Evolutionary conservation across 768 basidiomycete species (phyloP), one percentile per base, ranked within the genome.

Genomic region (Termitomyces sp.): DNA sequence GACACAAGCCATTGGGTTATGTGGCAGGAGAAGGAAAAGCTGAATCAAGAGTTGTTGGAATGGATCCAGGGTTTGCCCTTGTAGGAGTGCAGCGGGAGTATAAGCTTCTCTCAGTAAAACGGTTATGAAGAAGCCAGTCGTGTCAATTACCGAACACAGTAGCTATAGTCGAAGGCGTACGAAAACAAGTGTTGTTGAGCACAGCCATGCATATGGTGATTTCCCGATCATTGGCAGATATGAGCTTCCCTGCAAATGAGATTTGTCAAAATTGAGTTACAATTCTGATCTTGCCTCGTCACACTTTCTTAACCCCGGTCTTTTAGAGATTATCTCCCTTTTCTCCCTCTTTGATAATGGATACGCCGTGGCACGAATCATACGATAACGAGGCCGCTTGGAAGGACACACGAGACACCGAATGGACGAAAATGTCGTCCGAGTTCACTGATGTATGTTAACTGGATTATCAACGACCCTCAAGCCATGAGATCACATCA

Each of bases 371-470:
- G 88, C 82, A 82, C 58, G 82, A 84, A 59, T 69, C 74, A 43
- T 69, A 77, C 18, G 65, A 71, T 49, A 20, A 53, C 1, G 45
- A 43, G 22, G 40, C 49, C 9, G 45, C 53, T 12, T 58, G 65
- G 42, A 62, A 66, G 59, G 61, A 71, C 51, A 49, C 69, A 42
- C 67, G 73, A 56, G 80, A 88, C 27, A 70, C 76, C 3, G 88
- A 91, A 66, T 91, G 89, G 90, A 68, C 75, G 16, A 87, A 79
- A 62, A 77, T 92, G 53, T 82, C 87, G 0, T 78, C 79, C 1
- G 82, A 85, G 36, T 92, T 91, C 69, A 87, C 84, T 20, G 90
- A 87, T 65, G 90, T 89, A 71, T 48, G 79, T 57, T 5, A n/a
- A 43, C 13, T 44, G 16, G 36, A 24, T 12, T 43, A 24, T 24